Evolutionary conservation across 306 rosid species (phyloP).

Genomic region (Begonia peltatifolia): DNA sequence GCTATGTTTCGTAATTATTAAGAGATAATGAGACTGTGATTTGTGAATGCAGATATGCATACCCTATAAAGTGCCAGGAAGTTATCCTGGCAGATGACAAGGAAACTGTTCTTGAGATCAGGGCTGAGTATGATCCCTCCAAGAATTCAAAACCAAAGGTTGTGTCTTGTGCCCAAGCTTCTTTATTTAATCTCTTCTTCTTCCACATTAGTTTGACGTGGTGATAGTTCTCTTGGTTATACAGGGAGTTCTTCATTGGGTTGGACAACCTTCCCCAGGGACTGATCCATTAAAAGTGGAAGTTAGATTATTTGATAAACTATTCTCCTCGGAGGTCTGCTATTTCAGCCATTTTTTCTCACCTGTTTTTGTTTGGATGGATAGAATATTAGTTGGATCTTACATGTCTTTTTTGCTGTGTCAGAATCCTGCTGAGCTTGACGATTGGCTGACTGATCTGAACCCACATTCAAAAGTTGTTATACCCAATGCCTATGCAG

Average conservation of each 20-base stretch:
- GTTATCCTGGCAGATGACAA: conserved; percentile 73
- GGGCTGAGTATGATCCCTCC: conserved; percentile 73
- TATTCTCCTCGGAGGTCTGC: conserved; percentile 74
- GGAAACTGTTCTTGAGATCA: conserved; percentile 71
- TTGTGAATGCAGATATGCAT: conserved; percentile 57
- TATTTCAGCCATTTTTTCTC: conserved; percentile 2
- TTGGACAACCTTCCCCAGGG: conserved; percentile 48
- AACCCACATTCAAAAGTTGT: conserved; percentile 59
- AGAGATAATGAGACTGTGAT: conserved; percentile 1
- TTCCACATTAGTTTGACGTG: background rate
- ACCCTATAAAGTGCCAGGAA: conserved; percentile 86
- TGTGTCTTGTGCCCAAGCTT: background rate
- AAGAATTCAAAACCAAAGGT: conserved; percentile 98
- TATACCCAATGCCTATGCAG: conserved; percentile 52
- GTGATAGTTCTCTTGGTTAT: background rate
- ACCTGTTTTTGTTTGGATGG: no score
- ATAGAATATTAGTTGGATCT: no score
- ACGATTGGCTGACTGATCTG: conserved; percentile 80
- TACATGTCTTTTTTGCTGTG: conserved; percentile 6
- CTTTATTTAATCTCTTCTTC: background rate
- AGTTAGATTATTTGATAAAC: conserved; percentile 68
- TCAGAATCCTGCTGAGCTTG: conserved; percentile 94
- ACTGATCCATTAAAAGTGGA: conserved; percentile 71
- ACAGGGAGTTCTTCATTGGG: conserved; percentile 95
- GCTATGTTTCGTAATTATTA: background rate